Evolutionary conservation across 1,284 basidiomycete species (phyloP).

Genomic region (Austroboletus rostrupii): DNA sequence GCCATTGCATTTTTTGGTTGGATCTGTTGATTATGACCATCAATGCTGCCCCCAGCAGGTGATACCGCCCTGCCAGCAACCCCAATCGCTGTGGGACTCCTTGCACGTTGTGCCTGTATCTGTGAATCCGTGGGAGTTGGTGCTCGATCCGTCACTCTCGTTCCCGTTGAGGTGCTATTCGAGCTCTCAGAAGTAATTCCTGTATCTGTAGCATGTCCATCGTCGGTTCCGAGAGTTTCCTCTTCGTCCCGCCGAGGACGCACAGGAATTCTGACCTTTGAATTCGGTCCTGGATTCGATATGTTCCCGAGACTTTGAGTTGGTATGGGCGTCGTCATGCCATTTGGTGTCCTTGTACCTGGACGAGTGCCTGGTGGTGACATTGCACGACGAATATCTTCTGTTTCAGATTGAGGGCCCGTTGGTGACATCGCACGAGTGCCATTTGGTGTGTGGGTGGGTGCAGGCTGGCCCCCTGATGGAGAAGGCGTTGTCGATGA

Average conservation of each 20-base stretch:
- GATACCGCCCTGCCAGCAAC: slow-evolving; percentile 51
- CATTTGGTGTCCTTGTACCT: slow-evolving; percentile 42
- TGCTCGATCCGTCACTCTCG: slow-evolving; percentile 43
- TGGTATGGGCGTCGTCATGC: slow-evolving; percentile 31
- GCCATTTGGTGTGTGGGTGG: slow-evolving; percentile 33
- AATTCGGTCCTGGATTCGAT: slow-evolving; percentile 19
- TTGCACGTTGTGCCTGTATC: slow-evolving; percentile 48
- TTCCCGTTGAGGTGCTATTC: slow-evolving; percentile 27
- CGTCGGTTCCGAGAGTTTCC: slow-evolving; percentile 49
- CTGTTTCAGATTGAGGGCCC: slow-evolving; percentile 41
- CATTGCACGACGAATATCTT: slow-evolving; percentile 60
- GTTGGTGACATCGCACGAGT: slow-evolving; percentile 57
- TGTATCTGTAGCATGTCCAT: slow-evolving; percentile 45
- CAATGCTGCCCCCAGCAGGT: slow-evolving; percentile 41
- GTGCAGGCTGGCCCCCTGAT: slow-evolving; percentile 20
- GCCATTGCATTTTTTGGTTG: slow-evolving; percentile 50
- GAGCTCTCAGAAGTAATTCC: slow-evolving; percentile 34
- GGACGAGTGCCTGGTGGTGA: slow-evolving; percentile 49
- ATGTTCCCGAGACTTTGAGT: slow-evolving; percentile 16
- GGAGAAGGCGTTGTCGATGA: slow-evolving; percentile 36
- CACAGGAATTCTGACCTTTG: slow-evolving; percentile 51
- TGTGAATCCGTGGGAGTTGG: slow-evolving; percentile 41
- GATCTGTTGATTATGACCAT: slow-evolving; percentile 30
- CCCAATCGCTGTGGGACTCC: slow-evolving; percentile 52
- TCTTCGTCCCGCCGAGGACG: slow-evolving; percentile 69